phyloP scores from a whole-genome alignment of 148 eudicot genomes.

The Drosera capensis region DNA sequence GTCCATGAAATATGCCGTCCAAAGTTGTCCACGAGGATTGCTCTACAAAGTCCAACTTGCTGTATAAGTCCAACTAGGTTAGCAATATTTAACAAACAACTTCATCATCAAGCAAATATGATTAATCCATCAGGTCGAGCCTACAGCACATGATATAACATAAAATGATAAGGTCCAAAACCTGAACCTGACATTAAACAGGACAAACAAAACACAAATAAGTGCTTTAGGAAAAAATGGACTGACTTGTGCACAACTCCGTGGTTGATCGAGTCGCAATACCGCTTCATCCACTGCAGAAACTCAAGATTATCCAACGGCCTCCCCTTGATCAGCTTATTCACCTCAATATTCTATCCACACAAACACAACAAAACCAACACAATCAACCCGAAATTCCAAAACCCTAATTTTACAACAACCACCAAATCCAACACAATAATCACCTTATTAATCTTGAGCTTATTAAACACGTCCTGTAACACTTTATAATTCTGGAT shows the following conservation, averaged over 20 bases:
- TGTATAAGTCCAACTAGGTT: too few species aligned
- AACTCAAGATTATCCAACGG: conserved; percentile 89
- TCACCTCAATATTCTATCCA: conserved; percentile 80
- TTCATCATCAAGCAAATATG: too few species aligned
- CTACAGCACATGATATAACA: too few species aligned
- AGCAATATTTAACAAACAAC: too few species aligned
- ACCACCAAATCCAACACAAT: background rate
- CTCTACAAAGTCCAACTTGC: too few species aligned
- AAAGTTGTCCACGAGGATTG: too few species aligned
- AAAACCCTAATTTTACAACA: background rate
- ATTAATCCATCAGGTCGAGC: too few species aligned
- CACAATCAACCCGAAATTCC: background rate
- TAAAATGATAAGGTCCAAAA: too few species aligned
- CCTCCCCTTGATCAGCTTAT: conserved; percentile 74
- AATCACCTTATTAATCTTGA: conserved; percentile 63
- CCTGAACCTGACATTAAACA: background rate
- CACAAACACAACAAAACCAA: background rate
- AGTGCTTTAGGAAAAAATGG: background rate
- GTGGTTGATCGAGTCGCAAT: conserved; percentile 63
- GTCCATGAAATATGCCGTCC: too few species aligned
- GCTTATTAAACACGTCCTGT: conserved; percentile 85
- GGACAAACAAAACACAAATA: background rate
- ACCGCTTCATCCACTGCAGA: conserved; percentile 97
- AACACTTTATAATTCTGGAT: conserved; percentile 90
- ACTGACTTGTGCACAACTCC: conserved; percentile 34